Conservation (phyloP, 2,329 filamentous ascomycete genomes). For the Cladosporium sp. region DNA sequence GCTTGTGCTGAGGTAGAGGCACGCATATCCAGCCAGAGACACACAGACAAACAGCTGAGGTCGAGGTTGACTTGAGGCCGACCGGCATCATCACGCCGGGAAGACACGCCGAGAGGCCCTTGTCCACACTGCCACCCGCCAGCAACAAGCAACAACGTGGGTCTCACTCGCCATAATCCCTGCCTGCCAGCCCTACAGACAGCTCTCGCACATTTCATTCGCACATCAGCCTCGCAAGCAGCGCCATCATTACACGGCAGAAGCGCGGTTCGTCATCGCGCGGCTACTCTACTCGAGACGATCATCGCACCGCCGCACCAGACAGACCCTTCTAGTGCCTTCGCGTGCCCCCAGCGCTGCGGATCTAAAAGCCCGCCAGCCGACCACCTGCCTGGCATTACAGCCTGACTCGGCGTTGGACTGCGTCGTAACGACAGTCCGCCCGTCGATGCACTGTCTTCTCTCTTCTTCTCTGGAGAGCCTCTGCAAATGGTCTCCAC, state of each 20-base stretch:
- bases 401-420: conserved; percentile 13
- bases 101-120: background rate
- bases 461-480: background rate
- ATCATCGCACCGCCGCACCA: background rate
- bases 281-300: background rate
- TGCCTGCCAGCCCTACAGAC: background rate
- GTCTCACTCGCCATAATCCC: background rate
- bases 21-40: background rate
- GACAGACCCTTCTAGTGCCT: background rate
- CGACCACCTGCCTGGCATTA: background rate
- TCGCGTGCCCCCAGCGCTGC: background rate
- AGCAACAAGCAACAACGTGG: background rate
- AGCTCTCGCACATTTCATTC: background rate
- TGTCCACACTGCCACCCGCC: background rate
- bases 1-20: background rate
- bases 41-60: background rate
- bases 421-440: conserved; percentile 19
- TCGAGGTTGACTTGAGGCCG: background rate
- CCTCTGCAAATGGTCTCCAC: conserved; percentile 25
- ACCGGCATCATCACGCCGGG: background rate
- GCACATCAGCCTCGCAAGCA: background rate
- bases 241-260: background rate
- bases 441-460: conserved; percentile 16
- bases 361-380: background rate
- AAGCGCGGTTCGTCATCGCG: conserved; percentile 9